Evolutionary conservation across 2,329 filamentous ascomycete species (phyloP).

Genomic region (Trichoderma simmonsii): DNA sequence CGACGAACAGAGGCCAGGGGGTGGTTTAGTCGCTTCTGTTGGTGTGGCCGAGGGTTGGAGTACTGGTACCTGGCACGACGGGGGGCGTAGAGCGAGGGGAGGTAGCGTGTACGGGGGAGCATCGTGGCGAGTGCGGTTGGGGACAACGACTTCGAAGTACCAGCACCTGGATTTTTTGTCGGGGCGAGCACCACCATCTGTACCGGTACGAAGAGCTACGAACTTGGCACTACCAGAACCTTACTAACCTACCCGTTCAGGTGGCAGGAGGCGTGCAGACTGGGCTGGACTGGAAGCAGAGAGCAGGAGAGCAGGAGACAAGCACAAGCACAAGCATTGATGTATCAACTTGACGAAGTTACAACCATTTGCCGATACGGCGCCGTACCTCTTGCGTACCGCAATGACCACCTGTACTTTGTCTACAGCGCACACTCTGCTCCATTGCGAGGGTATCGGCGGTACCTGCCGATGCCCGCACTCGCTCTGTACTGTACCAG

Average conservation of each 20-base stretch:
- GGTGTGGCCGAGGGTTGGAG: neutral
- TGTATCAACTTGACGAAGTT: too few species aligned
- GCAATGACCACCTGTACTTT: neutral
- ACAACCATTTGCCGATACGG: neutral
- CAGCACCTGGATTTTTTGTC: neutral
- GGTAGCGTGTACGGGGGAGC: neutral
- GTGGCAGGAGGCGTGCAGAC: neutral
- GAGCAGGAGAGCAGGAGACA: neutral
- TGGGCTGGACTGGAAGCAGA: neutral
- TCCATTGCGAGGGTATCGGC: neutral
- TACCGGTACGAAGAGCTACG: neutral
- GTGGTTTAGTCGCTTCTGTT: slow-evolving; percentile 7
- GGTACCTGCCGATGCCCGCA: neutral
- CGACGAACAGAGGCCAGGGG: slow-evolving; percentile 24
- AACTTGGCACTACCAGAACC: neutral
- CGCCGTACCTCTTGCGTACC: neutral
- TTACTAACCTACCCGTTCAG: neutral
- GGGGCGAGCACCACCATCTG: neutral
- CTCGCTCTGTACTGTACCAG: neutral
- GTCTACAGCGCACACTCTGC: neutral
- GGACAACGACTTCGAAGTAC: neutral
- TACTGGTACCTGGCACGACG: neutral
- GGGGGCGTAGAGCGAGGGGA: neutral
- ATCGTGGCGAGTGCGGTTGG: neutral
- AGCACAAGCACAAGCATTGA: neutral